Conservation (phyloP, 805 yeast genomes). For the Starmerella asiatica region DNA sequence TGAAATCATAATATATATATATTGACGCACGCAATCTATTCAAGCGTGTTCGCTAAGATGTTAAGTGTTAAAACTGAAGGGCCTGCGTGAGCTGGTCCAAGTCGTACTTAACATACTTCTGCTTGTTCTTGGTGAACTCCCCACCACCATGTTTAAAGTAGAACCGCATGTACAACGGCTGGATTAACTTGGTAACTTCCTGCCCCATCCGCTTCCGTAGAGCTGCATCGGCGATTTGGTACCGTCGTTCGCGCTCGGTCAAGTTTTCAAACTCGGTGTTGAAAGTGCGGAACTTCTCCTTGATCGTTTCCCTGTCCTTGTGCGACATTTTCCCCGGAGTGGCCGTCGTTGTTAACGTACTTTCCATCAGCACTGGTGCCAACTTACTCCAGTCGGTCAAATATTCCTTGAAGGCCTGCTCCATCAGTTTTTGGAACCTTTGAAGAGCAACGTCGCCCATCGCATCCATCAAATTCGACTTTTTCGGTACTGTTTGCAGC, state of each 20-base stretch:
- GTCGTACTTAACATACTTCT: conserved; percentile 55
- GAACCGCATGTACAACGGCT: conserved; percentile 74
- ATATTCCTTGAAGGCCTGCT: conserved; percentile 40
- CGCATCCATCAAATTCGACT: conserved; percentile 34
- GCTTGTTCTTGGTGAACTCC: conserved; percentile 58
- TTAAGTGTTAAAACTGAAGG: conserved; percentile 7
- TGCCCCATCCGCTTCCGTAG: conserved; percentile 50
- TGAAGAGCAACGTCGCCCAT: conserved; percentile 16
- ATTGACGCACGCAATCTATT: too few species aligned
- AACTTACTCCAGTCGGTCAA: conserved; percentile 63
- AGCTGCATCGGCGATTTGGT: conserved; percentile 51
- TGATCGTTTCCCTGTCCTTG: conserved; percentile 69
- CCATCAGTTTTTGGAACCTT: conserved; percentile 48
- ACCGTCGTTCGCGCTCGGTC: conserved; percentile 48
- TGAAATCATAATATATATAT: too few species aligned
- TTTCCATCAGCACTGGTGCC: conserved; percentile 65
- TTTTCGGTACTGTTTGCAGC: conserved; percentile 2
- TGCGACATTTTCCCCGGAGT: conserved; percentile 28
- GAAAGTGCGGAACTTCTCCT: conserved; percentile 72
- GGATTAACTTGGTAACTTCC: conserved; percentile 53
- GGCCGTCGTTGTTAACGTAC: conserved; percentile 46
- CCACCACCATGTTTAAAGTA: conserved; percentile 59
- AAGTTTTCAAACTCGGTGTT: conserved; percentile 74
- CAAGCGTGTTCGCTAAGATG: too few species aligned
- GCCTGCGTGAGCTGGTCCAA: conserved; percentile 29